Evolutionary conservation across 2,329 filamentous ascomycete genomes (phyloP), one percentile per base, ranked within the genome.

Genomic region (Arthrobotrys pseudoclavata): DNA sequence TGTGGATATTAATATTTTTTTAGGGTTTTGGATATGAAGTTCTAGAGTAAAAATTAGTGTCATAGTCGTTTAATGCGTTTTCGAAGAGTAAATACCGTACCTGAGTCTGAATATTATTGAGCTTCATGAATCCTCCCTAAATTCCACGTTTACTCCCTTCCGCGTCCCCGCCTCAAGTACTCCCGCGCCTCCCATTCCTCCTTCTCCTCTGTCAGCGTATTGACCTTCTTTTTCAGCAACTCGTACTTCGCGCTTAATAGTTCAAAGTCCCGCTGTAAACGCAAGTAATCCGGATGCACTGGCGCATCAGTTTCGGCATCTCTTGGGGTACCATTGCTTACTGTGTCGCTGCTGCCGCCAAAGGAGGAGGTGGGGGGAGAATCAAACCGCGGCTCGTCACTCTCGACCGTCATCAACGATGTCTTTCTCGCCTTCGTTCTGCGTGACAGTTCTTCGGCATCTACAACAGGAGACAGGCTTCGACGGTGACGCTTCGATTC

Each of bases 401-500:
- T 50, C 18, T 71, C 74, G 4, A 34, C 40, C 13, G 52, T 22
- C 5, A 66, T 24, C 10, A 50, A 61, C 10, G 72, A 69, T 3
- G 53, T 29, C 15, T 60, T 71, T 10, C 74, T 53, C 4, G 52
- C 52, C 34, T 63, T 67, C 61, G 71, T 77, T 15, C 42, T 5
- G 31, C 74, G 50, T 10, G 61, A 62, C 26, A 37, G 20, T 20
- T 77, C 74, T 2, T 77, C 74, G 31, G 50, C 31, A 31, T 76
- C 74, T 12, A 47, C 20, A 2, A 53, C 37, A 1, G 74, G 74
- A 18, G 61, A 68, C 22, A 50, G 64, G 53, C 74, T 71, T 24
- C 74, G 60, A 26, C 74, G 74, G 62, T 71, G 74, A 20, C 74
- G 74, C 26, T 77, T 77, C 9, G 72, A 70, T 50, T 77, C 67